A percentile compares a stretch with the other conserved stretches of the same genome.
These are phyloP conservation scores for Amphibolis antarctica DNA, from an alignment of 106 monocot genomes.

Conservation along the genomic window DNA sequence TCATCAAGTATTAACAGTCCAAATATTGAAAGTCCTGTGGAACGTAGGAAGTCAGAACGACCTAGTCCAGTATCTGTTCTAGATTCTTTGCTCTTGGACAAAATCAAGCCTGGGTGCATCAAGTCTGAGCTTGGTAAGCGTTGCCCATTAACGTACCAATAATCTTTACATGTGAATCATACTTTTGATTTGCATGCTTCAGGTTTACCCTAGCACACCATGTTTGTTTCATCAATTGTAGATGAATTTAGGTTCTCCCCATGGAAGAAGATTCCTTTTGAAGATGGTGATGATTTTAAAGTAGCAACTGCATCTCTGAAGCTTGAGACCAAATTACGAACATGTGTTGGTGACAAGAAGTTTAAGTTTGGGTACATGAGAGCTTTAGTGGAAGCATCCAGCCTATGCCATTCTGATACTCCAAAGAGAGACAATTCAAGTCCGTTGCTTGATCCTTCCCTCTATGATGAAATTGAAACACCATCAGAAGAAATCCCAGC, in stretches of 20 bases:
- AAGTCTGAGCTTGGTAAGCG: conserved; percentile 27
- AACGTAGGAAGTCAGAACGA: conserved; percentile 17
- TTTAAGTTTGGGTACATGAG: conserved; percentile 31
- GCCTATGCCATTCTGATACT: conserved; percentile 12
- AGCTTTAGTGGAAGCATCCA: conserved; percentile 49
- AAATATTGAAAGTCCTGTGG: conserved; percentile 19
- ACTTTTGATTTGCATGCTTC: neutral
- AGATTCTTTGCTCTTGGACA: conserved; percentile 46
- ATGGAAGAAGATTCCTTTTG: conserved; percentile 15
- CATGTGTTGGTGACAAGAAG: conserved; percentile 18
- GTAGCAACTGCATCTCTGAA: conserved; percentile 12
- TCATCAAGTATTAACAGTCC: conserved; percentile 11
- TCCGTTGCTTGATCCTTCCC: conserved; percentile 36
- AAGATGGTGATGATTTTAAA: conserved; percentile 24
- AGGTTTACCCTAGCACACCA: neutral
- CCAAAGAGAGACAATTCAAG: conserved; percentile 26
- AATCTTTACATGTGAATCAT: neutral
- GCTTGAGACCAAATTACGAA: conserved; percentile 12
- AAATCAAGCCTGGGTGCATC: conserved; percentile 27
- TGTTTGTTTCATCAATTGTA: neutral
- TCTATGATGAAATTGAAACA: conserved; percentile 66
- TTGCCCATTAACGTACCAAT: neutral
- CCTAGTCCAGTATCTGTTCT: conserved; percentile 51
- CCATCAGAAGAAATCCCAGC: conserved; percentile 30
- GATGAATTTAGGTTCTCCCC: neutral